These are phyloP conservation scores for Penicillium sp. DNA, from an alignment of 2,329 filamentous ascomycete genomes.

Conservation along the genomic window DNA sequence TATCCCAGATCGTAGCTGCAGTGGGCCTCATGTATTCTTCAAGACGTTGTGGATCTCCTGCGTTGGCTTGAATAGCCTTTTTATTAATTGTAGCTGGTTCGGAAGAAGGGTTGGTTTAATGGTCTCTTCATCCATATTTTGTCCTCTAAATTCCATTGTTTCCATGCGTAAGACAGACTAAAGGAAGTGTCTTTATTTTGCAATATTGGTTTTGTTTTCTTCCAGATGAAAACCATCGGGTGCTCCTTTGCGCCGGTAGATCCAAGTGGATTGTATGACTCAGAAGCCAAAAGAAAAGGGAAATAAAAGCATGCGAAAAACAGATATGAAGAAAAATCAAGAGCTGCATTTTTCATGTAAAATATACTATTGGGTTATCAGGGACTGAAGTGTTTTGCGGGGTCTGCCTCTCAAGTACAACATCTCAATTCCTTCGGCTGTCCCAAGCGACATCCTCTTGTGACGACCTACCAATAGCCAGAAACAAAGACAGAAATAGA, in stretches of 20 bases:
- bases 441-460: neutral
- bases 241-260: neutral
- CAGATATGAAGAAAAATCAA: no score
- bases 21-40: neutral
- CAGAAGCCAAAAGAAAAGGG: neutral
- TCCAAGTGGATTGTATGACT: neutral
- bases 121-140: neutral
- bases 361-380: no score
- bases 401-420: no score
- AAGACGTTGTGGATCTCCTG: neutral
- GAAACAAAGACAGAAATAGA: neutral
- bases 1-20: neutral
- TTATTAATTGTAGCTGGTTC: neutral
- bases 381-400: no score
- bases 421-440: neutral
- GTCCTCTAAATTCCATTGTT: neutral
- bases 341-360: no score
- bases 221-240: neutral
- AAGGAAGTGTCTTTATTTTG: neutral
- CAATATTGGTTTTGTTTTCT: neutral
- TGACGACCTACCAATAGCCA: neutral
- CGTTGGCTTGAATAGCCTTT: neutral
- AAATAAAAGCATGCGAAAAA: no score
- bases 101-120: neutral
- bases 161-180: no score